Evolutionary conservation across 129 eudicot species (phyloP).

Genomic region (Escallonia rubra): DNA sequence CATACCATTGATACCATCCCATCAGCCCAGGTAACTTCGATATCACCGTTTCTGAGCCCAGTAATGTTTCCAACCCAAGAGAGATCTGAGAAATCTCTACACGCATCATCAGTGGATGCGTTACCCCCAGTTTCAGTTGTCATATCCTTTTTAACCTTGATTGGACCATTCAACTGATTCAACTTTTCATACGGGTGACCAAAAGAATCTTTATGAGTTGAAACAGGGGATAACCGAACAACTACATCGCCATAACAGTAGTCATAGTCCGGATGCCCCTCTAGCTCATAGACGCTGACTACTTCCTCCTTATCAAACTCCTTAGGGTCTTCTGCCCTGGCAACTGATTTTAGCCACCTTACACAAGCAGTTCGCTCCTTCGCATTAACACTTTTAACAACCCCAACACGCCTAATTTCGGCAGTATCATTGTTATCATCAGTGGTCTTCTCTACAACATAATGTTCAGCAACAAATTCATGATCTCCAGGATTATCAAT

Average conservation of each 20-base stretch:
- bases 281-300: slow-evolving; percentile 97
- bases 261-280: slow-evolving; percentile 96
- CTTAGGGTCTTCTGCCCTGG: slow-evolving; percentile 77
- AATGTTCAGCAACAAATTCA: slow-evolving; percentile 94
- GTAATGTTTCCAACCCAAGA: slow-evolving; percentile 99
- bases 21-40: slow-evolving; percentile 99
- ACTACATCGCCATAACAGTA: slow-evolving; percentile 98
- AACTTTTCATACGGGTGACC: slow-evolving; percentile 19
- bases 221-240: slow-evolving; percentile 74
- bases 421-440: slow-evolving; percentile 51
- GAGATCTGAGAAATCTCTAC: slow-evolving; percentile 56
- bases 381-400: slow-evolving; percentile 90
- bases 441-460: slow-evolving; percentile 81
- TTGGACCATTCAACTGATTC: slow-evolving; percentile 18
- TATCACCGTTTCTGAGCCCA: slow-evolving; percentile 90
- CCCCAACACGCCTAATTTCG: slow-evolving; percentile 79
- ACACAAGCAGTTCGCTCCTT: slow-evolving; percentile 92
- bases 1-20: slow-evolving; percentile 91
- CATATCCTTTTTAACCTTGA: slow-evolving; percentile 24
- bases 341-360: slow-evolving; percentile 82
- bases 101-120: slow-evolving; percentile 29
- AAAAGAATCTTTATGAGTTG: slow-evolving; percentile 24
- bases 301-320: slow-evolving; percentile 90
- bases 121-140: slow-evolving; percentile 1
- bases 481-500: slow-evolving; percentile 97